These are phyloP conservation scores for Sphagnum fallax DNA, from an alignment of 228 moss, liverwort and hornwort genomes.

Conservation along the genomic window DNA sequence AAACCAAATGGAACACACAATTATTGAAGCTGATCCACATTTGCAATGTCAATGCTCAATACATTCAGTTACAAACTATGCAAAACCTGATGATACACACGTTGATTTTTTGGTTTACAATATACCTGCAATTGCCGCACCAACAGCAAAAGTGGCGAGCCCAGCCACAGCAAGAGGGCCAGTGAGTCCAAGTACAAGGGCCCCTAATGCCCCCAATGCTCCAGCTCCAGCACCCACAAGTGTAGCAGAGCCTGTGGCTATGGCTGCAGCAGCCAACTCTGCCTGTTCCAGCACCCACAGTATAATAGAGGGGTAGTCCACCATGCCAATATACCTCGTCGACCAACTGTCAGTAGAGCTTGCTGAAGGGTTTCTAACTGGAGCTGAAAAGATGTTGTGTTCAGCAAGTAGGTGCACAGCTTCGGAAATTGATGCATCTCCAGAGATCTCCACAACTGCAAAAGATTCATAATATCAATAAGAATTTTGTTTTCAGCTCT, in stretches of 20 bases:
- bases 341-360: conserved; percentile 62
- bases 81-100: too few relatives aligned
- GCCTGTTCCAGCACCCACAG: conserved; percentile 99
- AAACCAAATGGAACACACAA: too few relatives aligned
- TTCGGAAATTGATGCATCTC: conserved; percentile 71
- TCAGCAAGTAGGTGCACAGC: conserved; percentile 73
- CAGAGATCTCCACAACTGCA: conserved; percentile 88
- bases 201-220: conserved; percentile 86
- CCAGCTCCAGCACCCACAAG: conserved; percentile 91
- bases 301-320: conserved; percentile 84
- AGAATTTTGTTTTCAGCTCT: not conserved
- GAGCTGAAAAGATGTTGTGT: conserved; percentile 84
- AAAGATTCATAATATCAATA: not conserved
- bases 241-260: conserved; percentile 86
- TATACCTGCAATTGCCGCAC: conserved; percentile 90
- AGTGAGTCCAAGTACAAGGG: conserved; percentile 83
- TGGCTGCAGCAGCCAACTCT: conserved; percentile 89
- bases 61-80: too few relatives aligned
- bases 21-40: too few relatives aligned
- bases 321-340: conserved; percentile 76
- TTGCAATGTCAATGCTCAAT: too few relatives aligned
- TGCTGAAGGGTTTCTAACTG: conserved; percentile 61
- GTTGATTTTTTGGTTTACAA: too few relatives aligned
- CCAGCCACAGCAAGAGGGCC: conserved; percentile 89
- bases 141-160: conserved; percentile 85